These are phyloP conservation scores for Exophiala alcalophila DNA, from an alignment of 2,329 filamentous ascomycete species.

Conservation along the genomic window DNA sequence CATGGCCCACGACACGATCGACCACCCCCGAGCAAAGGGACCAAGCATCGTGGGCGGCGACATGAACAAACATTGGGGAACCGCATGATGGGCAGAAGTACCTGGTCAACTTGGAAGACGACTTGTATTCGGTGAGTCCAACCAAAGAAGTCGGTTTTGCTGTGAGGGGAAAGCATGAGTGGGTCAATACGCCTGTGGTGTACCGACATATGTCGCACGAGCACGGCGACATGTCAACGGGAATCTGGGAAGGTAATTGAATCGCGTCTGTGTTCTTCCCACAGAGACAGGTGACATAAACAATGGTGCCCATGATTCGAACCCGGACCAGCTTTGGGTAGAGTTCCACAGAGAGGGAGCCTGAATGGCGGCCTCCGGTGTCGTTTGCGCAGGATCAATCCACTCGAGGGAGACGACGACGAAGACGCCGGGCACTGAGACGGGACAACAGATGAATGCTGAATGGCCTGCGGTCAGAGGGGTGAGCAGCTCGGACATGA, in stretches of 20 bases:
- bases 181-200: conserved; percentile 47
- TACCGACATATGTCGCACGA: conserved; percentile 53
- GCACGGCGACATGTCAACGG: conserved; percentile 40
- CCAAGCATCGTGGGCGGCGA: conserved; percentile 30
- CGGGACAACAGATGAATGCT: no score
- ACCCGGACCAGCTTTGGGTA: neutral
- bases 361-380: no score
- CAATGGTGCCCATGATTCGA: conserved; percentile 13
- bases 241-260: conserved; percentile 16
- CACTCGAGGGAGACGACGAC: no score
- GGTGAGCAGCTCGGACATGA: no score
- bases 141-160: conserved; percentile 35
- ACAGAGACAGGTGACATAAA: conserved; percentile 26
- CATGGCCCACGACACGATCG: conserved; percentile 19
- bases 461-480: no score
- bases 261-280: conserved; percentile 21
- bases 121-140: conserved; percentile 43
- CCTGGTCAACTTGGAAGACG: conserved; percentile 40
- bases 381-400: no score
- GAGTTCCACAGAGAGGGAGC: no score
- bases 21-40: conserved; percentile 27
- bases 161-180: conserved; percentile 45
- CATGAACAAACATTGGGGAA: conserved; percentile 34
- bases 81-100: conserved; percentile 29
- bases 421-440: no score